Conservation (phyloP, 768 basidiomycete genomes). For the Pleurotus cornucopiae region DNA sequence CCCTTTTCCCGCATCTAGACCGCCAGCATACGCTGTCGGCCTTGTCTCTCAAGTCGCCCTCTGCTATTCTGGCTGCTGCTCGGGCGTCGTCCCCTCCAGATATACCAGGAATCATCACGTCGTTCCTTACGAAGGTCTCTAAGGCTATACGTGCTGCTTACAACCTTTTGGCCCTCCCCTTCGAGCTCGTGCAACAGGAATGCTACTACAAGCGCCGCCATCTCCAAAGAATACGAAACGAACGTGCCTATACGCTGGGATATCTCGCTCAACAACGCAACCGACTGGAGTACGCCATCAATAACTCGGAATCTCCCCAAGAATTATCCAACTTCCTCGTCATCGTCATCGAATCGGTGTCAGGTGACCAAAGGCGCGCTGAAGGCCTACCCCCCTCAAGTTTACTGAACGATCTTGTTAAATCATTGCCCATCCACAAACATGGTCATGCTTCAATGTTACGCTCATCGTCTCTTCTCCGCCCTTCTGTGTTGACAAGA, state of each 20-base stretch:
- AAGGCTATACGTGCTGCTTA: constrained; percentile 17
- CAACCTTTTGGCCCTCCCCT: constrained; percentile 41
- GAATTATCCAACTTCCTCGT: constrained; percentile 15
- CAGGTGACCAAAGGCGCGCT: not conserved
- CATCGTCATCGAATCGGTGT: constrained; percentile 13
- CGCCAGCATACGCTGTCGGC: constrained; percentile 10
- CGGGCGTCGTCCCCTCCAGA: constrained; percentile 9
- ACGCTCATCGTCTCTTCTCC: constrained; percentile 37
- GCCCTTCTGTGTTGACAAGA: constrained; percentile 65
- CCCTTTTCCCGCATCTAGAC: constrained; percentile 65
- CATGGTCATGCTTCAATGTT: constrained; percentile 24
- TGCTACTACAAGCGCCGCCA: constrained; percentile 54
- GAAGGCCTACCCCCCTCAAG: not conserved
- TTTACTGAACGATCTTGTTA: constrained; percentile 13
- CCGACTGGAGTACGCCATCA: constrained; percentile 30
- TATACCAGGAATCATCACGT: constrained; percentile 18
- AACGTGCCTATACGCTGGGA: constrained; percentile 66
- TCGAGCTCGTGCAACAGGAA: constrained; percentile 65
- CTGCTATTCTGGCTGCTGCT: constrained; percentile 12
- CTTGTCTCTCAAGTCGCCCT: constrained; percentile 10
- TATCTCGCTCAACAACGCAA: constrained; percentile 52
- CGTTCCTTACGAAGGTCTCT: constrained; percentile 10
- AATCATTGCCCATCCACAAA: constrained; percentile 24
- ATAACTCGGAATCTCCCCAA: constrained; percentile 13
- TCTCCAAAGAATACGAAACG: constrained; percentile 62